phyloP scores from a whole-genome alignment of 1,284 basidiomycete genomes.

The Malassezia brasiliensis region DNA sequence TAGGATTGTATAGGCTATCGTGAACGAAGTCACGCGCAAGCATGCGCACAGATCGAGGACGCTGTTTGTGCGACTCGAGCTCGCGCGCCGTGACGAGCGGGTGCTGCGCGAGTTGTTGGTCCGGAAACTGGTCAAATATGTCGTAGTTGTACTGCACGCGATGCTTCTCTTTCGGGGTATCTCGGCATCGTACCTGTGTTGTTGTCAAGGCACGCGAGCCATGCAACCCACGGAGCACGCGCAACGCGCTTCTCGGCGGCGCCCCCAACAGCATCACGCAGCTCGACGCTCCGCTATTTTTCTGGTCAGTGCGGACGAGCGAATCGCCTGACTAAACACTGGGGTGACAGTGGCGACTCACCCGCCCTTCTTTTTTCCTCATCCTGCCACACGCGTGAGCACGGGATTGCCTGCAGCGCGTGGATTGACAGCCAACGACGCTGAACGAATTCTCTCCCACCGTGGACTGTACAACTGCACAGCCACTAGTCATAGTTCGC shows the following conservation, averaged over 20 bases:
- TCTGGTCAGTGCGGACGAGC: constrained; percentile 1
- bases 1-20: constrained; percentile 88
- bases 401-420: too few relatives aligned
- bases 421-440: too few relatives aligned
- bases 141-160: constrained; percentile 46
- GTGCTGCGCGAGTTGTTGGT: constrained; percentile 27
- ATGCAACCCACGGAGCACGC: too few relatives aligned
- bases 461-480: not conserved
- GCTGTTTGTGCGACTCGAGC: constrained; percentile 18
- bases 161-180: constrained; percentile 17
- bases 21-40: constrained; percentile 93
- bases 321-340: not conserved
- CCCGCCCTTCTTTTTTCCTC: too few relatives aligned
- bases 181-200: not conserved
- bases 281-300: not conserved
- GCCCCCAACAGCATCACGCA: too few relatives aligned
- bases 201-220: not conserved
- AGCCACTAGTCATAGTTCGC: constrained; percentile 3
- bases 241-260: too few relatives aligned
- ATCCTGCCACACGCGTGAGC: too few relatives aligned
- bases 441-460: too few relatives aligned
- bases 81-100: constrained; percentile 32
- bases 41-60: constrained; percentile 76
- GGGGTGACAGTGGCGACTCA: not conserved
- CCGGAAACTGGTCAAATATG: constrained; percentile 33